These are phyloP conservation scores for Podospora pseudopauciseta DNA, from an alignment of 495 filamentous ascomycete genomes.

Conservation along the genomic window DNA sequence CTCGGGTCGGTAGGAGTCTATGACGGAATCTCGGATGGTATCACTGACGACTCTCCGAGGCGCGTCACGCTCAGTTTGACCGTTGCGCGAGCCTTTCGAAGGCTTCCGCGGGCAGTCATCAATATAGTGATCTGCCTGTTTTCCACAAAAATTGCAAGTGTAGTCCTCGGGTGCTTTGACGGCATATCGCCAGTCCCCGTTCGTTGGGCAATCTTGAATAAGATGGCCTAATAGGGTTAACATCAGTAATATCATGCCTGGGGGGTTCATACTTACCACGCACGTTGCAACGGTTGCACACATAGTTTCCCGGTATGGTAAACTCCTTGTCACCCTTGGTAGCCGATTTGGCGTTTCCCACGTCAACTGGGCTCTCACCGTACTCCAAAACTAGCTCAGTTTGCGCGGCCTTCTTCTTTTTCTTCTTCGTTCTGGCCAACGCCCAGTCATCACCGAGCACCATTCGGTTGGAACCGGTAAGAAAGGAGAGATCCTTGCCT, in stretches of 20 bases:
- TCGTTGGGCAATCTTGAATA: conserved; percentile 39
- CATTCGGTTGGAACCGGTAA: conserved; percentile 25
- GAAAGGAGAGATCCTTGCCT: conserved; percentile 12
- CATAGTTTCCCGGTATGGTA: background rate
- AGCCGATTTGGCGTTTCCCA: no score
- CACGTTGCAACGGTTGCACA: background rate
- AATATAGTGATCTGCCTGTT: background rate
- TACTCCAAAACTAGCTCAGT: background rate
- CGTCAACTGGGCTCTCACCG: no score
- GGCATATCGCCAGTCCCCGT: conserved; percentile 23
- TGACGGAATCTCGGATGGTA: no score
- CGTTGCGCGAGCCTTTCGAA: background rate
- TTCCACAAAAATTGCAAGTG: conserved; percentile 34
- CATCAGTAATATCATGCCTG: background rate
- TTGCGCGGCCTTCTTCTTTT: background rate
- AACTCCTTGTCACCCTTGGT: background rate
- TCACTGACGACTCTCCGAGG: background rate
- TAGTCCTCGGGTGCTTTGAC: conserved; percentile 29
- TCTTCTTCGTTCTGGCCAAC: background rate
- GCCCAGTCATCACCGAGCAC: conserved; percentile 4
- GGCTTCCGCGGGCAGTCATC: background rate
- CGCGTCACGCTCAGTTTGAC: background rate
- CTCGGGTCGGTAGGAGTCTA: background rate
- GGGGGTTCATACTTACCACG: background rate
- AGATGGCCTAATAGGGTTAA: conserved; percentile 34